Base-by-base conservation (phyloP, 2,329 filamentous ascomycete genomes). In the Colletotrichum orchidophilum region DNA sequence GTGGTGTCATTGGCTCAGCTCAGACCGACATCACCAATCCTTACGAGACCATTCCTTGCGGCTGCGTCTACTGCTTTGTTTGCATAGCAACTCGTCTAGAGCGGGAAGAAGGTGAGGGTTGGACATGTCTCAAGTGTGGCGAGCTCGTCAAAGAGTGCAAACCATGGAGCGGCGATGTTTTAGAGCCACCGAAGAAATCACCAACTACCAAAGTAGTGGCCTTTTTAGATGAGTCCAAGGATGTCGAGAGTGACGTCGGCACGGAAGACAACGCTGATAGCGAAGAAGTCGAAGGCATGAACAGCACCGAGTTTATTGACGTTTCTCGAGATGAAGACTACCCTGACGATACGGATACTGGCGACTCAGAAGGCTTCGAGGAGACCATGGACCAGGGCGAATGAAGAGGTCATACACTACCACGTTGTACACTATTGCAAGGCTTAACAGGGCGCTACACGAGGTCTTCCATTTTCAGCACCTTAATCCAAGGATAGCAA, bases 21-120 rank as follows among this genome's bases (percentile, higher is more conserved):
- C 93, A 95, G 74, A 98, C 95, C 0, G 96, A 98, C 77, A 92
- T 98, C 73, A 98, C 96, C 5, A 99, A 98, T 79, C 95, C 96
- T 0, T 99, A 99, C 80, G 94, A 97, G 82, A 90, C 95, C 0
- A 89, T 95, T 2, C 92, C 94, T 0, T 99, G 96, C 77, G 93
- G 93, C 0, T 97, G 95, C 80, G 87, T 98, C 70, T 99, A 98
- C 83, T 99, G 96, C 82, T 99, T 97, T 79, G 94, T 97, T 21
- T 99, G 96, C 78, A 83, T 98, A n/a, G 94, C 95, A 3, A 94
- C 95, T 69, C 90, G 94, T 71, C 87, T 99, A 53, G 96, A 98
- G 81, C 90, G 92, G 5, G 96, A 98, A 81, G 96, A 98, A 79
- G 96, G 96, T 35, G 94, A 98, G 78, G 96, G 96, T 2, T 98